Evolutionary conservation across 257 asterid species (phyloP).

Genomic region (Nicotiana paniculata): DNA sequence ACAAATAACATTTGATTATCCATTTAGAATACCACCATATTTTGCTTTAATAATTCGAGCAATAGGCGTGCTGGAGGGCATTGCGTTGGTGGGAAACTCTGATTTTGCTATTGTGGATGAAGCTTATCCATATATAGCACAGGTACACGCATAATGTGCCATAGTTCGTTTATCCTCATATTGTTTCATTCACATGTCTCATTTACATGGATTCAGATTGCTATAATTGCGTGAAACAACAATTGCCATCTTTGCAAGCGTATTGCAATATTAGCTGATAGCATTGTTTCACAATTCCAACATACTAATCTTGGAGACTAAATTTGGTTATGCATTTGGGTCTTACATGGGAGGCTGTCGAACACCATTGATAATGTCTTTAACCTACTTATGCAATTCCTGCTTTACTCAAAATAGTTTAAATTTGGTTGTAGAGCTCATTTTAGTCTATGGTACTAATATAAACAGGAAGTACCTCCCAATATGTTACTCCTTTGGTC

Average conservation of each 20-base stretch:
- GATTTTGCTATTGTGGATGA: slow-evolving; percentile 99
- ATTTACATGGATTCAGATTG: background rate
- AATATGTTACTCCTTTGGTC: background rate
- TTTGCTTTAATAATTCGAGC: slow-evolving; percentile 98
- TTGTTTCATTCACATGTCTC: background rate
- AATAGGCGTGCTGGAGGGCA: slow-evolving; percentile 97
- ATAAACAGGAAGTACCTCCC: background rate
- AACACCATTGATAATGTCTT: background rate
- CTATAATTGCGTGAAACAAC: background rate
- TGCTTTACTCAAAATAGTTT: too few species aligned
- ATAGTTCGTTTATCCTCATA: background rate
- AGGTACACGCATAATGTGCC: slow-evolving; percentile 40
- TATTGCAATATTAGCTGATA: background rate
- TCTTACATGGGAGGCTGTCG: background rate
- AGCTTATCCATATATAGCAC: slow-evolving; percentile 98
- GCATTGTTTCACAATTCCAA: background rate
- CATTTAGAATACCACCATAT: slow-evolving; percentile 94
- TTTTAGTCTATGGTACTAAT: background rate
- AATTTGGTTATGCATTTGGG: background rate
- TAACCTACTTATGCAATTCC: background rate
- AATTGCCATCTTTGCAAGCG: background rate
- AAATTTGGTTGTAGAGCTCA: background rate
- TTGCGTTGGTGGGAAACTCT: slow-evolving; percentile 95
- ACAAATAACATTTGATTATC: slow-evolving; percentile 96
- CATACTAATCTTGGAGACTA: background rate